Evolutionary conservation across 2,329 filamentous ascomycete species (phyloP), one percentile per base, ranked within the genome.

Genomic region (Diaporthe caulivora): DNA sequence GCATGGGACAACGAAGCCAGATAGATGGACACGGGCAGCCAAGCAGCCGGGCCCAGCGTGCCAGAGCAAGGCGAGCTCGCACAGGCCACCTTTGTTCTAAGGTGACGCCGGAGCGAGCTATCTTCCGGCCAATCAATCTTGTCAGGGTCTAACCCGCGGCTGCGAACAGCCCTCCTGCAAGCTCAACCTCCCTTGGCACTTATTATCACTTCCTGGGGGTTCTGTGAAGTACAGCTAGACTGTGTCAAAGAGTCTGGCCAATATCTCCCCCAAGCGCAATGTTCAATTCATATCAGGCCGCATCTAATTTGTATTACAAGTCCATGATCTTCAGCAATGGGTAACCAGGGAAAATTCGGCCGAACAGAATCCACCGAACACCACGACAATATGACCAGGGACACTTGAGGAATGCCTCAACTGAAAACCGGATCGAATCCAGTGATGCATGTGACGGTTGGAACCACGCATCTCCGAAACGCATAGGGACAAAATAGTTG

Each of bases 1-100:
- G 54, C 55, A 57, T 72, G 44, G 58, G 47, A 29, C 68, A 71
- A 44, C 68, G 68, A 71, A 71, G 68, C 68, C 68, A 71, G 68
- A 71, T 62, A 40, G 68, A 71, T 44, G 31, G 34, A 34, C 34
- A 34, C 34, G 29, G 49, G 54, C 42, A 54, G 68, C 68, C 68
- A 70, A 70, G 42, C 57, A 47, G 17, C 29, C 34, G 21, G 40
- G 42, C 65, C 65, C 37, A 44, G 51, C 51, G 37, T 15, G 57
- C 37, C 18, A 21, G 34, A 6, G n/a, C n/a, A n/a, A 21, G 40
- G 53, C 53, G 21, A 57, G 51, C 42, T n/a, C 67, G 42, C 53
- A 57, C 67, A 58, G 40, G 62, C 62, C 62, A 65, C 62, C 29
- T 9, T 65, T 65, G 13, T 2, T 2, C 6, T 10, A 40, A 51